These are phyloP conservation scores for Euphorbia schlechtendalii DNA, from an alignment of 441 rosid species.

Conservation along the genomic window DNA sequence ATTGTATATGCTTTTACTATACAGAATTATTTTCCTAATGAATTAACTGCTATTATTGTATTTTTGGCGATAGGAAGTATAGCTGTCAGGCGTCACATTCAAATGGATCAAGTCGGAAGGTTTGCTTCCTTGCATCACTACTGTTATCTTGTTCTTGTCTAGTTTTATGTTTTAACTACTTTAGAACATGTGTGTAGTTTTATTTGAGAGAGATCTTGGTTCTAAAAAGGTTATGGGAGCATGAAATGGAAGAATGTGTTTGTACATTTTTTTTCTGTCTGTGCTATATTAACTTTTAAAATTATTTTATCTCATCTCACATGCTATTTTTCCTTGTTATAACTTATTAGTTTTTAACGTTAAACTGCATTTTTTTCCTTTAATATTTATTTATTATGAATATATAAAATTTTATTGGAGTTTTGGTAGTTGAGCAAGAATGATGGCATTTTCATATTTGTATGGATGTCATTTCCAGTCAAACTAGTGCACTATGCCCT, in stretches of 20 bases:
- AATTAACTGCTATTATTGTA: constrained; percentile 7
- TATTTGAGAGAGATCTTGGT: constrained; percentile 4
- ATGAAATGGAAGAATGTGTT: neutral
- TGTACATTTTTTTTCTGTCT: no score
- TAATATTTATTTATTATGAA: neutral
- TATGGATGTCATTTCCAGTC: no score
- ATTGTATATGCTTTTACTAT: constrained; percentile 7
- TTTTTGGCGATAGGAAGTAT: constrained; percentile 34
- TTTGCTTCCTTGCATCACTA: constrained; percentile 13
- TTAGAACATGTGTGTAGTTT: constrained; percentile 2
- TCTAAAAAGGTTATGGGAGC: neutral
- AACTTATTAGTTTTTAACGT: no score
- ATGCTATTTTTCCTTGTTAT: constrained; percentile 2
- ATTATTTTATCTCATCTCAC: neutral
- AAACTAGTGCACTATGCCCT: no score
- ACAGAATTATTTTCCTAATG: constrained; percentile 5
- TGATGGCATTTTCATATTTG: no score
- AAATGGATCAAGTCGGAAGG: constrained; percentile 44
- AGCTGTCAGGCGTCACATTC: constrained; percentile 26
- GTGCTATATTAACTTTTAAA: no score
- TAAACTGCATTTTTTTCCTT: neutral
- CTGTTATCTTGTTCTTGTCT: constrained; percentile 8
- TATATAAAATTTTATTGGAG: neutral
- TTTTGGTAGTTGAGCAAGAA: neutral
- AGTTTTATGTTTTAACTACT: constrained; percentile 1